These are phyloP conservation scores for Sparassis latifolia DNA, from an alignment of 1,284 basidiomycete genomes.

Conservation along the genomic window DNA sequence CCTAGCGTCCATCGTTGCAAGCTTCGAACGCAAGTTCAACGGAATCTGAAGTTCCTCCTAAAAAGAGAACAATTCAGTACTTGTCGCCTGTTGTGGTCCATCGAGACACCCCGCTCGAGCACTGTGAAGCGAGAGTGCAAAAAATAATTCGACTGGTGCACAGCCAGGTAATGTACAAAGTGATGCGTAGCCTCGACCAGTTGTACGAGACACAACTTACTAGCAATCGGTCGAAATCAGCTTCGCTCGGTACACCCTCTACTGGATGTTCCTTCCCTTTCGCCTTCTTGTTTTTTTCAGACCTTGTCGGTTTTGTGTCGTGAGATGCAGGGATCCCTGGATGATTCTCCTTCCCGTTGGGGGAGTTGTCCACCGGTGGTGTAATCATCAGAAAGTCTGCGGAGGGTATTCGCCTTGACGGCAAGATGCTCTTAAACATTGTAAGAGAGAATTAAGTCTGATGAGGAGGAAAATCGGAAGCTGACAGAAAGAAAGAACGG, in stretches of 20 bases:
- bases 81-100: background rate
- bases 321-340: conserved; percentile 24
- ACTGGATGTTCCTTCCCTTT: conserved; percentile 29
- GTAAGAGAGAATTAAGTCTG: background rate
- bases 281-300: conserved; percentile 25
- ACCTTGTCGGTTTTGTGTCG: conserved; percentile 14
- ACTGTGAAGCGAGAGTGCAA: background rate
- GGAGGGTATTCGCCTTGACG: conserved; percentile 53
- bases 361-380: conserved; percentile 25
- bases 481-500: too few relatives aligned
- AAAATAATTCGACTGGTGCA: background rate
- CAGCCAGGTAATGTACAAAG: background rate
- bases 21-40: conserved; percentile 64
- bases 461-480: too few relatives aligned
- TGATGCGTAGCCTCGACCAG: background rate
- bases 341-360: conserved; percentile 61
- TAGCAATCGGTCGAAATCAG: conserved; percentile 69
- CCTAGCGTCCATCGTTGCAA: conserved; percentile 69
- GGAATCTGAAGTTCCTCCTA: conserved; percentile 87
- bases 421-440: conserved; percentile 75
- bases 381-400: conserved; percentile 70
- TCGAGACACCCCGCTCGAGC: background rate
- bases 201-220: conserved; percentile 31
- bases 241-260: conserved; percentile 40
- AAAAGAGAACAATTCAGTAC: background rate